phyloP scores from a whole-genome alignment of 2,329 filamentous ascomycete species.

The Bertia moriformis region DNA sequence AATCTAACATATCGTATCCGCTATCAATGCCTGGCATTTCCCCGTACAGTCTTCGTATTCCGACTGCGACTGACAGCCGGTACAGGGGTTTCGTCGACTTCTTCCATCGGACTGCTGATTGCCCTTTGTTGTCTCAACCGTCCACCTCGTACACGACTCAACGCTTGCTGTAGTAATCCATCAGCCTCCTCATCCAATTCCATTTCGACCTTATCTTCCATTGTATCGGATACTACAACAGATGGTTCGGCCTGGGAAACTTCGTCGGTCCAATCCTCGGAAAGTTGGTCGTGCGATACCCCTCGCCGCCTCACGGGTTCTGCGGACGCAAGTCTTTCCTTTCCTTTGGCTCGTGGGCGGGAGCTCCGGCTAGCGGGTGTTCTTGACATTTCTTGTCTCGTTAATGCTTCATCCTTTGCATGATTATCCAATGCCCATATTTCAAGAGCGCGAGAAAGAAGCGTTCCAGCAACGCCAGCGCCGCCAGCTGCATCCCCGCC shows the following conservation, averaged over 20 bases:
- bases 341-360: not conserved
- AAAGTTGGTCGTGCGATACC: constrained; percentile 1
- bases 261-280: constrained; percentile 18
- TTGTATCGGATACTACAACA: constrained; percentile 6
- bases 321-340: constrained; percentile 3
- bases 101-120: not conserved
- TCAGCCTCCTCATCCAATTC: constrained; percentile 25
- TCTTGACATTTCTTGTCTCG: not conserved
- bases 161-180: constrained; percentile 19
- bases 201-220: constrained; percentile 20
- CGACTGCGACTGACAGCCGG: not conserved
- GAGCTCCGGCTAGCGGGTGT: not conserved
- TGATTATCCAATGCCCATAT: constrained; percentile 25
- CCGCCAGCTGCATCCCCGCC: constrained; percentile 25
- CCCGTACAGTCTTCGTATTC: not conserved
- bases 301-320: constrained; percentile 8
- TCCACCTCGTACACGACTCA: constrained; percentile 12
- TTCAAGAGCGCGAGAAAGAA: constrained; percentile 25
- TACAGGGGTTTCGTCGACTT: not conserved
- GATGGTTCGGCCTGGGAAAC: constrained; percentile 10
- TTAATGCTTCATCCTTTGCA: constrained; percentile 6
- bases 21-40: too few relatives aligned
- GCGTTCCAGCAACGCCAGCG: constrained; percentile 26
- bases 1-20: too few relatives aligned
- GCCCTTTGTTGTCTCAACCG: not conserved